Evolutionary conservation across 108 stramenopile species (phyloP), one percentile per base, ranked within the genome.

Genomic region (Cyclotella choctawhatcheeana): DNA sequence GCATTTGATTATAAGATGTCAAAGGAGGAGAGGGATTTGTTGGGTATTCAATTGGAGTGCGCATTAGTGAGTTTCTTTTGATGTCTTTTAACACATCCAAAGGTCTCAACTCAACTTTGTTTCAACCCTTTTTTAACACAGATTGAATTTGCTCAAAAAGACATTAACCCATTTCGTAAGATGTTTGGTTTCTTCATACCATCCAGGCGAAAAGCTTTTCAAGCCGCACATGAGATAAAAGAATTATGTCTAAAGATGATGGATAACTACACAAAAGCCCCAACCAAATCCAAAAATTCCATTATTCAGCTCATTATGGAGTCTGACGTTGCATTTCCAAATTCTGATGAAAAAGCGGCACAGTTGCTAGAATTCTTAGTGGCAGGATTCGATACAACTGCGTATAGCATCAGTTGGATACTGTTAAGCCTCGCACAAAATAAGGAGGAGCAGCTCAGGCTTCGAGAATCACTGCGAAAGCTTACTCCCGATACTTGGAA

Each of bases 1-100:
- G 54, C 54, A 27, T 55, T 55, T n/a, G 54, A 55, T 12, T 55
- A 55, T 26, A 3, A 55, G 29, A 55, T 30, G 54, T 7, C 54
- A 27, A 30, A 27, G 26, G 21, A 7, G 27, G 54, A 55, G 16
- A 48, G 47, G 17, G 47, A 48, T n/a, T 48, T n/a, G 12, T 4
- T 48, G 17, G 16, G n/a, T 48, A n/a, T 48, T n/a, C 17, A 48
- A n/a, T n/a, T 48, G 17, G n/a, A 48, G 4, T n/a, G 18, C 18
- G 47, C 47, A 48, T n/a, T 48, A n/a, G 47, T 48, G 18, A 48
- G 47, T n/a, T n/a, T 8, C 18, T n/a, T 48, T 4, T 4, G 4
- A n/a, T n/a, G 12, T 8, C 47, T 10, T n/a, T 4, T 48, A 48
- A 4, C n/a, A 17, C 47, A 8, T n/a, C n/a, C 4, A 4, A n/a